These are phyloP conservation scores for Plasmodium reichenowi DNA, from an alignment of 169 alveolate species.

Conservation along the genomic window DNA sequence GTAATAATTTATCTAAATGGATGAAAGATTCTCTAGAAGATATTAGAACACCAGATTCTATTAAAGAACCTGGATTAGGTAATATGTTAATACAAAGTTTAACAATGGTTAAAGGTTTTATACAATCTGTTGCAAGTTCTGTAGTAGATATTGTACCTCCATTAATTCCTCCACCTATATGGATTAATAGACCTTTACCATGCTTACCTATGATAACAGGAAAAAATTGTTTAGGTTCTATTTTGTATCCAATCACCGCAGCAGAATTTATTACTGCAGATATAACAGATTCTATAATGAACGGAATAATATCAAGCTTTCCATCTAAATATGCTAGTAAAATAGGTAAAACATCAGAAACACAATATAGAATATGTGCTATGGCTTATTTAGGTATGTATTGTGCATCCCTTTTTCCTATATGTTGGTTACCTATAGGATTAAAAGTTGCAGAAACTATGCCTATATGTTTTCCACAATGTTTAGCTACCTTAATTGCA, in stretches of 20 bases:
- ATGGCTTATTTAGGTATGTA: slow-evolving; percentile 89
- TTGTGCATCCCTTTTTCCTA: slow-evolving; percentile 89
- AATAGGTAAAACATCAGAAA: slow-evolving; percentile 88
- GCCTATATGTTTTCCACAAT: slow-evolving; percentile 86
- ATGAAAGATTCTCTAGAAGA: slow-evolving; percentile 56
- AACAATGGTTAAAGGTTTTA: slow-evolving; percentile 86
- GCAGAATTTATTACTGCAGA: slow-evolving; percentile 89
- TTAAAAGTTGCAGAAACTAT: slow-evolving; percentile 47
- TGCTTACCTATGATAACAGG: slow-evolving; percentile 92
- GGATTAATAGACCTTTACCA: slow-evolving; percentile 87
- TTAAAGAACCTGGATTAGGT: slow-evolving; percentile 84
- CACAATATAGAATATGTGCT: slow-evolving; percentile 87
- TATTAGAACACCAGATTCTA: slow-evolving; percentile 50
- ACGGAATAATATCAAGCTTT: slow-evolving; percentile 87
- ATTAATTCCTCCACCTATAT: slow-evolving; percentile 82
- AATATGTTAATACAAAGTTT: slow-evolving; percentile 84
- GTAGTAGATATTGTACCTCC: slow-evolving; percentile 90
- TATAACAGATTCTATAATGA: slow-evolving; percentile 87
- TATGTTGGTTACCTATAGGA: slow-evolving; percentile 88
- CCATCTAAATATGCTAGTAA: slow-evolving; percentile 90
- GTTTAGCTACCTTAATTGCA: slow-evolving; percentile 88
- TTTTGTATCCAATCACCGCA: slow-evolving; percentile 88
- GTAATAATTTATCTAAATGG: slow-evolving; percentile 80
- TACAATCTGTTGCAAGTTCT: slow-evolving; percentile 85
- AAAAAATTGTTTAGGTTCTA: slow-evolving; percentile 88